Base-by-base conservation (phyloP, 345 rosid species). In the Orychophragmus violaceus region DNA sequence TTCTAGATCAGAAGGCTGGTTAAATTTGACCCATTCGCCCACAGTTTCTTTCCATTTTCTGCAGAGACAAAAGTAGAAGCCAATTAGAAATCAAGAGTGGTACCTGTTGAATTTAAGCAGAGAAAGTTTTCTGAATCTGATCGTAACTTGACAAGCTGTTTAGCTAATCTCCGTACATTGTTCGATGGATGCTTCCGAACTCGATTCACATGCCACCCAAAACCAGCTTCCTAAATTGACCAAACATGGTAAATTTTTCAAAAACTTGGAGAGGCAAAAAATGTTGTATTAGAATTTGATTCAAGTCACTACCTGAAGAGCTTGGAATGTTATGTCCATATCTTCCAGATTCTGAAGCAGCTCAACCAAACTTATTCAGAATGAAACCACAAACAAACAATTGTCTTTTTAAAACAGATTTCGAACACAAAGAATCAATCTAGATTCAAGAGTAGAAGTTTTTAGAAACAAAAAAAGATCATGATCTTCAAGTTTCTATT, bases 21-120 rank as follows among this genome's bases (percentile, higher is more conserved):
- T 90, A 77, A 80, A 61, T 74, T 75, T 86, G 74, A 93, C 97
- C 97, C 97, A 90, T 75, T 94, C 96, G 62, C 88, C 95, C 16
- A 90, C 97, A 25, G 77, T 94, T 51, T 84, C 95, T 63, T 90
- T 94, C 99, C 99, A 94, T 76, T 90, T 94, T 77, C 97, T 94
- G 80, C 45, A 64, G 27, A 66, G 70, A 46, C 12, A 61, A 19
- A 17, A 62, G 23, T 19, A 19, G 3, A 60, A 44, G 8, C 3
- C 6, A 44, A 18, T 54, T 22, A 55, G 59, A 16, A 48, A 41
- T 27, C 41, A 33, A 37, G 19, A 45, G 18, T 13, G 27, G 32
- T 51, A 29, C 33, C 32, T 39, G 48, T 37, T 23, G 9, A 10
- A 3, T 3, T 3, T 8, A 22, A 35, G 14, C 33, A 30, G 29